Conservation (phyloP, 345 rosid genomes). For the Odontarrhena argentea region DNA sequence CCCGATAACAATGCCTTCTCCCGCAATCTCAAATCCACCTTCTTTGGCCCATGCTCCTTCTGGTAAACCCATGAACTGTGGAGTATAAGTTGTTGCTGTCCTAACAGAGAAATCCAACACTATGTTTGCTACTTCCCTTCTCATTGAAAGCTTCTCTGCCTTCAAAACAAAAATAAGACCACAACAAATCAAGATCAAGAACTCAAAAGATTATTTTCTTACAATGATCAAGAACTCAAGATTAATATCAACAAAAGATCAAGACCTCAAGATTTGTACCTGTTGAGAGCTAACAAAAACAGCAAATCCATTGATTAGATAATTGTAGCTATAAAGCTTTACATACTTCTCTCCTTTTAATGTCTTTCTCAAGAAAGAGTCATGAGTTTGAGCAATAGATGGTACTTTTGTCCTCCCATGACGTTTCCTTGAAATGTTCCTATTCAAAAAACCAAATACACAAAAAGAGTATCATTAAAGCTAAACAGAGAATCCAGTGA, state of each 20-base stretch:
- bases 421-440: conserved; percentile 52
- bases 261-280: conserved; percentile 49
- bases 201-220: neutral
- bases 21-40: conserved; percentile 82
- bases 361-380: conserved; percentile 68
- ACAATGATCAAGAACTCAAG: conserved; percentile 15
- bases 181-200: conserved; percentile 15
- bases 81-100: conserved; percentile 91
- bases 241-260: neutral
- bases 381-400: conserved; percentile 70
- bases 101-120: conserved; percentile 83
- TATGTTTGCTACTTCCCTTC: conserved; percentile 80
- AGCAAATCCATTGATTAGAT: conserved; percentile 92
- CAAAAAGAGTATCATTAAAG: neutral
- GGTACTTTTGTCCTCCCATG: conserved; percentile 46
- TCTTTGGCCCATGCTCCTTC: conserved; percentile 79
- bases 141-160: conserved; percentile 69
- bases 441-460: conserved; percentile 13
- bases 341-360: conserved; percentile 78
- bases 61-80: conserved; percentile 91
- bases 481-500: conserved; percentile 8
- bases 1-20: conserved; percentile 89
- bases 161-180: conserved; percentile 32
- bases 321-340: conserved; percentile 93
- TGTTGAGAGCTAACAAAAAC: conserved; percentile 74